Conservation (phyloP, 2,329 filamentous ascomycete species). For the Neofusicoccum parvum region DNA sequence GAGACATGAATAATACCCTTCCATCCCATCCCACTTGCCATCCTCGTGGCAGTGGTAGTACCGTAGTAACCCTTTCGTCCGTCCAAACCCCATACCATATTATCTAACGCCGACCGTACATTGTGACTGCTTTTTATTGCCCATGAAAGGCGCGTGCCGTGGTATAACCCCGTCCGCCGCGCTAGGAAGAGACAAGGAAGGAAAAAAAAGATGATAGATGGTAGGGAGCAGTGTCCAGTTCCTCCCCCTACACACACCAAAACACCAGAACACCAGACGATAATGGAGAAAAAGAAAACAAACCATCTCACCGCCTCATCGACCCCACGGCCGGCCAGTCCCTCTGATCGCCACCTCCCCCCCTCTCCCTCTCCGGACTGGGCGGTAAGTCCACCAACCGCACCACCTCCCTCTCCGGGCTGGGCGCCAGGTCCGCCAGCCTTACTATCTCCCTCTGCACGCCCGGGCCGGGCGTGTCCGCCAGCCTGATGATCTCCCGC, state of each 20-base stretch:
- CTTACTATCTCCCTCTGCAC: background rate
- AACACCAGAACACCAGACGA: too few species aligned
- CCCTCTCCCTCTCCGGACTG: constrained; percentile 2
- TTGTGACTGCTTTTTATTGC: too few species aligned
- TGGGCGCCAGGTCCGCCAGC: background rate
- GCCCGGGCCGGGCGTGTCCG: background rate
- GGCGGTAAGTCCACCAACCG: background rate
- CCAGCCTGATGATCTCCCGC: background rate
- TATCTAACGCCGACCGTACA: too few species aligned
- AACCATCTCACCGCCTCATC: background rate
- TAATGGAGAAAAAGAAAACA: too few species aligned
- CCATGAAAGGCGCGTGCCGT: too few species aligned
- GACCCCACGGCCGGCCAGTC: background rate
- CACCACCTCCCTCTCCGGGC: background rate
- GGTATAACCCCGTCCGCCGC: too few species aligned
- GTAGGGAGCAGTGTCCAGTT: background rate
- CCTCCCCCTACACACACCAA: too few species aligned
- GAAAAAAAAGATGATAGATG: too few species aligned
- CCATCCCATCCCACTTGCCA: background rate
- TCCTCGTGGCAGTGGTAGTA: background rate
- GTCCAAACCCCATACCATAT: too few species aligned
- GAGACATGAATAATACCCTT: background rate
- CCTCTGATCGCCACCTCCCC: too few species aligned
- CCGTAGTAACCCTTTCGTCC: too few species aligned
- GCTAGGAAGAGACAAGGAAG: too few species aligned